Conservation (phyloP, 139 green algal species). For the Auxenochlorella pyrenoidosa region DNA sequence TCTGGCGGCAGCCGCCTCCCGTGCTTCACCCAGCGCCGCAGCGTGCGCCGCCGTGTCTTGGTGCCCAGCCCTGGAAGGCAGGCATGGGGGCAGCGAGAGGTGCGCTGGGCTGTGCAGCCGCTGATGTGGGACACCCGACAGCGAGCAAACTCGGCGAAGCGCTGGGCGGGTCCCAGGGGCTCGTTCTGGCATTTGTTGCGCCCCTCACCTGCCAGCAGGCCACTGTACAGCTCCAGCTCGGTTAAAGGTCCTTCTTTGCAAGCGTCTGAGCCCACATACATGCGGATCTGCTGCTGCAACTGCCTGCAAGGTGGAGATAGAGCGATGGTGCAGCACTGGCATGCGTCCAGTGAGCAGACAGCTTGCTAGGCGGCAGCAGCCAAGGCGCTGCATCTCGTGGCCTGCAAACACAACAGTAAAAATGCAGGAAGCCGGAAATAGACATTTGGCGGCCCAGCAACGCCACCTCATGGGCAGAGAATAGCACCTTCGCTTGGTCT, state of each 20-base stretch:
- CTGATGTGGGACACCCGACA: background rate
- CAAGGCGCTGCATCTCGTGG: no score
- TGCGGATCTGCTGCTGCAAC: background rate
- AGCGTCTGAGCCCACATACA: background rate
- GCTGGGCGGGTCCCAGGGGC: no score
- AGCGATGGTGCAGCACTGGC: no score
- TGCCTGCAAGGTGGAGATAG: background rate
- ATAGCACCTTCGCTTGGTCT: conserved; percentile 8
- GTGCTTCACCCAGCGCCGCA: conserved; percentile 34
- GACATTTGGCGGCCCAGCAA: no score
- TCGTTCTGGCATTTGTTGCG: no score
- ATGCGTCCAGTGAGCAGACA: no score
- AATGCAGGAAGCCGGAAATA: no score
- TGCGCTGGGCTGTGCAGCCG: background rate
- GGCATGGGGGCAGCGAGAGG: background rate
- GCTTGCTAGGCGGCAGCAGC: no score
- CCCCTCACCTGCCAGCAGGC: conserved; percentile 24
- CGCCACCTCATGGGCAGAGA: no score
- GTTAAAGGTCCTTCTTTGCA: background rate
- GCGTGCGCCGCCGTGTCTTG: conserved; percentile 21
- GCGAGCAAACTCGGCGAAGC: no score
- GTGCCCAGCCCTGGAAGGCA: conserved; percentile 19
- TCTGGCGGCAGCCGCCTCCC: conserved; percentile 4
- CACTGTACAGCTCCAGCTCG: background rate
- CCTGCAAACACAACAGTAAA: no score